Evolutionary conservation across 257 asterid species (phyloP), one percentile per base, ranked within the genome.

Genomic region (Plectranthus barbatus): DNA sequence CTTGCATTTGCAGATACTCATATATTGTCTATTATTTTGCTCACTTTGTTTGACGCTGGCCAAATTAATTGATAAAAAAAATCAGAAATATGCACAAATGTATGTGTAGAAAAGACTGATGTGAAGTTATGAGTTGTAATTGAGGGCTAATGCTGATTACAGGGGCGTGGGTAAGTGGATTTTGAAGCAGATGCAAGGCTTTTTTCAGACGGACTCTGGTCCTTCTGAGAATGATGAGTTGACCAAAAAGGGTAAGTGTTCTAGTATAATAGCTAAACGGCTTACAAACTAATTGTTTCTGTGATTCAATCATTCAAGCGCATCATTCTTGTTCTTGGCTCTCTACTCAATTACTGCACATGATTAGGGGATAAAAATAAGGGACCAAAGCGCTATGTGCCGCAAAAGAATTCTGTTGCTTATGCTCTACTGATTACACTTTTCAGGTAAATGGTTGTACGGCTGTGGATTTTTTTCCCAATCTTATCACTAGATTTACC

Each of bases 81-180:
- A 54, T 34, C 12, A 50, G 10, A 46, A 12, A 3, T 42, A 5
- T 10, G 47, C 48, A 5, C 9, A 2, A 18, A 37, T 46, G 11
- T 29, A 41, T 51, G 19, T 14, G 66, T 62, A 48, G 50, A 11
- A 64, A 42, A 36, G 20, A 10, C 61, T 37, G 26, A 66, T 67
- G 66, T 55, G 31, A 33, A 17, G 74, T 60, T 23, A 8, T 26
- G 0, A 13, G 33, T 7, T 3, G 42, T 23, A 56, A 42, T 12
- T 24, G n/a, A n/a, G n/a, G n/a, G 36, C 19, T 19, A 56, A 50
- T 67, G n/a, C 60, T 46, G 12, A 49, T 37, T 76, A 37, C 56
- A 92, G 98, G 80, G 97, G 97, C 23, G 82, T 92, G 8, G 99
- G 99, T 33, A 86, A 92, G 81, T 92, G 97, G 97, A 85, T 85